These are phyloP conservation scores for Mortierella antarctica DNA, from an alignment of 192 early-diverging fungal species.

Conservation along the genomic window DNA sequence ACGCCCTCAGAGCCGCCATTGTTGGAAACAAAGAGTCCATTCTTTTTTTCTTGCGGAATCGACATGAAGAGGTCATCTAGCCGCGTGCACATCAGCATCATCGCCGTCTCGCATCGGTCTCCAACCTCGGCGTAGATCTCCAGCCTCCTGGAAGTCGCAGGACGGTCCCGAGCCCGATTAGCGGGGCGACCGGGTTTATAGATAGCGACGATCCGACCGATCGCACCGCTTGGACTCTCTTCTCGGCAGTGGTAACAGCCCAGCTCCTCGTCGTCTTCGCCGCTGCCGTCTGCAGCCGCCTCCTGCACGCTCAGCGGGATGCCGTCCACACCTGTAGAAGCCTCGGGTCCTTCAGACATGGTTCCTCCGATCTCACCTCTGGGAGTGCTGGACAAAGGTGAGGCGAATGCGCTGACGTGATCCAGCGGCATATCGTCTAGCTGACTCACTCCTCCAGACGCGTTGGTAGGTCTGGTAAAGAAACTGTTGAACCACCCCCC, in stretches of 20 bases:
- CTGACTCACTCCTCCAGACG: no score
- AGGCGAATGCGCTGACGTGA: background rate
- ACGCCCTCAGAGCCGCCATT: background rate
- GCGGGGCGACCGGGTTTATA: slow-evolving; percentile 31
- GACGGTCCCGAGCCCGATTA: slow-evolving; percentile 32
- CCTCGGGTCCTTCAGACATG: no score
- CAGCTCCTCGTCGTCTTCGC: slow-evolving; percentile 22
- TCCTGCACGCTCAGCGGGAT: slow-evolving; percentile 10
- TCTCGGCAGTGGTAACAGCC: slow-evolving; percentile 40
- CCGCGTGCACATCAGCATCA: slow-evolving; percentile 48
- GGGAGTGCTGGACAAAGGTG: background rate
- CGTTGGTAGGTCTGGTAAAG: background rate
- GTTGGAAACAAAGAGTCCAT: slow-evolving; percentile 11
- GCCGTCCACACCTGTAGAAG: background rate
- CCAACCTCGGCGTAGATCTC: slow-evolving; percentile 40
- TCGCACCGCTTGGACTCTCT: slow-evolving; percentile 10
- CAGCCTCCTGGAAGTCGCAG: slow-evolving; percentile 18
- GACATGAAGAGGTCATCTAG: slow-evolving; percentile 46
- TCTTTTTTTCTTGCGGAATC: slow-evolving; percentile 27
- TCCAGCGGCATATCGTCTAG: background rate
- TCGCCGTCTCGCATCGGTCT: slow-evolving; percentile 37
- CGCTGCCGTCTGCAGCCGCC: background rate
- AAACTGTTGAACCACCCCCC: no score
- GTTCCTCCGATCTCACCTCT: background rate
- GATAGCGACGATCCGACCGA: slow-evolving; percentile 33